Evolutionary conservation across 352 stramenopile genomes (phyloP), one percentile per base, ranked within the genome.

Genomic region (Phytophthora brassicae): DNA sequence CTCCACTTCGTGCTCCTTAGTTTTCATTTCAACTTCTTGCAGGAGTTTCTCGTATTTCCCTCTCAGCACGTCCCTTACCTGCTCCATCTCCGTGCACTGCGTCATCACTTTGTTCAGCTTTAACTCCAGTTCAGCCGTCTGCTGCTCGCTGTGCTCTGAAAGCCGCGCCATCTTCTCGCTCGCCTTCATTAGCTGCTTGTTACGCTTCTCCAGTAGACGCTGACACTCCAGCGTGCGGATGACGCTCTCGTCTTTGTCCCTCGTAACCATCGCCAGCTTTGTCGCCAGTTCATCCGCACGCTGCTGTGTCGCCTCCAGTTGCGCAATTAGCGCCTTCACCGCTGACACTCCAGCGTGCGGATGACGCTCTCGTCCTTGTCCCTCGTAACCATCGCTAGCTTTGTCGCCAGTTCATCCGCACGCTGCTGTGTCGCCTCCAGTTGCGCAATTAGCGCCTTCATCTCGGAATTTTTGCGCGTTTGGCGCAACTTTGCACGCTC

Each of bases 161-260:
- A 85, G 75, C 4, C 81, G 66, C 26, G 77, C 76, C 38, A 92
- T 74, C 47, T 75, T 79, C 23, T 94, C 85, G 35, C 83, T 94
- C 7, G 81, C 83, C 60, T 94, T 94, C 56, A 92, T 87, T 12
- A 94, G 56, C 48, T 94, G 85, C 54, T 89, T 89, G 70, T 90
- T 94, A 62, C 85, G 83, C 70, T 94, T 94, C 58, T 94, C 85
- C 43, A 94, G 88, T 35, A 92, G 87, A 5, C 80, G 74, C 44
- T 93, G 82, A 53, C 84, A 93, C 45, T 93, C 84, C 38, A 88
- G 84, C 55, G 84, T 86, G 47, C 84, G 79, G 58, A 91, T 93
- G 31, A 66, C 70, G 36, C 49, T 79, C 60, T 90, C 83, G 7
- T 82, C 72, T 47, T 88, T 90, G 48, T 84, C 75, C 39, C 74